Conservation (phyloP, 2,329 filamentous ascomycete genomes). For the Didymosphaeria variabile region DNA sequence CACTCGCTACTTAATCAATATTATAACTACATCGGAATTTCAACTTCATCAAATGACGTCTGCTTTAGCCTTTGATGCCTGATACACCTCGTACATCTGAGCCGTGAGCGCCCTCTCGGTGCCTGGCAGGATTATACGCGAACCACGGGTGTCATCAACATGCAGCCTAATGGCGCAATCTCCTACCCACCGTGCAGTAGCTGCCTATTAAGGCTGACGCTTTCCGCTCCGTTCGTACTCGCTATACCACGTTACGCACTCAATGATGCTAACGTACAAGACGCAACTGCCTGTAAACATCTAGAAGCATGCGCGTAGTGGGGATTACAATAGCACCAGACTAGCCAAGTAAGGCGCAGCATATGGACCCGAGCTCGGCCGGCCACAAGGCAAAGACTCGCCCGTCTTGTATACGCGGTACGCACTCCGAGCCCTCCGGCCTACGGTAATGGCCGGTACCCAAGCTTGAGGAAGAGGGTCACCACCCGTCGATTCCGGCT, state of each 20-base stretch:
- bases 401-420: not conserved
- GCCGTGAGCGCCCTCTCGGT: slow-evolving; percentile 12
- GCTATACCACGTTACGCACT: not conserved
- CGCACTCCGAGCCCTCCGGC: not conserved
- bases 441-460: not conserved
- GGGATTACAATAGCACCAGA: not conserved
- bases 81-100: slow-evolving; percentile 11
- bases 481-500: not conserved
- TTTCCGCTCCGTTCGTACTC: not conserved
- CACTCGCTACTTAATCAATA: slow-evolving; percentile 23
- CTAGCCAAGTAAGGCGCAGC: slow-evolving; percentile 6
- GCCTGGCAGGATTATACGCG: slow-evolving; percentile 15
- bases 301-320: too few relatives aligned
- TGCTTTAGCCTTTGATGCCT: slow-evolving; percentile 10
- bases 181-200: not conserved
- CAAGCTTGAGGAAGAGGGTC: not conserved
- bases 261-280: not conserved
- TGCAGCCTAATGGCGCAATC: slow-evolving; percentile 9
- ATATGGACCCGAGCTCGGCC: slow-evolving; percentile 4
- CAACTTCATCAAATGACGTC: not conserved
- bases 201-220: slow-evolving; percentile 7
- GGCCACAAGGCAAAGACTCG: not conserved
- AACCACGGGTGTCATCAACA: too few relatives aligned
- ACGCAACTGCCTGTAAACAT: too few relatives aligned
- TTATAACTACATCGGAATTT: slow-evolving; percentile 1